Evolutionary conservation across 768 basidiomycete genomes (phyloP).

Genomic region (Solioccasus polychromus): DNA sequence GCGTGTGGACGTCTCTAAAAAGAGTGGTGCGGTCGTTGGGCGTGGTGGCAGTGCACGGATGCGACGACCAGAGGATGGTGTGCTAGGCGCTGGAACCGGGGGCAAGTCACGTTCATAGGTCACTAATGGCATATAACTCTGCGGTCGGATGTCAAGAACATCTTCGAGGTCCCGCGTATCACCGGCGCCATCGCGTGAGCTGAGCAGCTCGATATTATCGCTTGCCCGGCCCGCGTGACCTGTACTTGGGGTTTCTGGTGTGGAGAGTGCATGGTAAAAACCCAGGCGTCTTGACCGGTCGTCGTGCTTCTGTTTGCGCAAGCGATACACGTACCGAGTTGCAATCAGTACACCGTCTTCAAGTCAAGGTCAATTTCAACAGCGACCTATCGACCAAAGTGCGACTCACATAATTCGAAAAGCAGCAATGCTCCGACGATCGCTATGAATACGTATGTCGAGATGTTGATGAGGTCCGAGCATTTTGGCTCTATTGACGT

Average conservation of each 20-base stretch:
- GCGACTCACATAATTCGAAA: constrained; percentile 54
- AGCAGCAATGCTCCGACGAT: constrained; percentile 45
- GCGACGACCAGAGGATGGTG: constrained; percentile 11
- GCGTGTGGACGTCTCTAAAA: background rate
- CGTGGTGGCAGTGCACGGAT: constrained; percentile 32
- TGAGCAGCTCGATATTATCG: constrained; percentile 30
- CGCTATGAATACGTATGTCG: constrained; percentile 45
- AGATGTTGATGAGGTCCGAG: constrained; percentile 37
- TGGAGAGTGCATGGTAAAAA: constrained; percentile 30
- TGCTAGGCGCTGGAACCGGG: constrained; percentile 1
- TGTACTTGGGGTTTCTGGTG: constrained; percentile 7
- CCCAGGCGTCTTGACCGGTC: constrained; percentile 33
- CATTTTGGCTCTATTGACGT: constrained; percentile 45
- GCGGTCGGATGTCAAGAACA: constrained; percentile 23
- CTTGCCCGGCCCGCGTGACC: constrained; percentile 24
- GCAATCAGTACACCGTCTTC: constrained; percentile 53
- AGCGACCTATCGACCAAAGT: background rate
- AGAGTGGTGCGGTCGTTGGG: constrained; percentile 6
- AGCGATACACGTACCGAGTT: constrained; percentile 51
- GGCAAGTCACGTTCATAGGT: constrained; percentile 18
- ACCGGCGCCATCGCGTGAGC: constrained; percentile 7
- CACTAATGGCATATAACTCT: constrained; percentile 14
- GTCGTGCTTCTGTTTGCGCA: constrained; percentile 48
- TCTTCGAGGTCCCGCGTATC: constrained; percentile 14
- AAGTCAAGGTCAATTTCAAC: constrained; percentile 5